Percentiles rank a stretch among this genome's conserved stretches.
Conservation (phyloP, 164 flowering plant genomes). For the Kalanchoe fedtschenkoi region DNA sequence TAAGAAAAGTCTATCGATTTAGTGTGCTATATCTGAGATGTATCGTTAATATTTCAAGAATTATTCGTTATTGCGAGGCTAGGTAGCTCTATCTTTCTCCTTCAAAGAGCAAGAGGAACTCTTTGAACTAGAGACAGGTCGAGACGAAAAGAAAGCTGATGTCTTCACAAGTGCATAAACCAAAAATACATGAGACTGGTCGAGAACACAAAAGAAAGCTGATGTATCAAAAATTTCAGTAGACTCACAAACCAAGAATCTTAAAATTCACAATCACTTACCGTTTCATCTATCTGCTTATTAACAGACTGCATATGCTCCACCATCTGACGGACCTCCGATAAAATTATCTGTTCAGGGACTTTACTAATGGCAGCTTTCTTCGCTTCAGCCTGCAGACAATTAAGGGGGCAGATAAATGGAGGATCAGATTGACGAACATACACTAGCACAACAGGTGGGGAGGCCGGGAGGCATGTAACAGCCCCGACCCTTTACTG, state of each 20-base stretch:
- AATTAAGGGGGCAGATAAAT: neutral
- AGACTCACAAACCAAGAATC: neutral
- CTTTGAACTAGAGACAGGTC: no score
- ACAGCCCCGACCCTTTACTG: no score
- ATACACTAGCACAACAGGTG: neutral
- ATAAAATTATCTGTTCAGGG: constrained; percentile 62
- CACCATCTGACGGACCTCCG: constrained; percentile 87
- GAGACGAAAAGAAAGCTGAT: no score
- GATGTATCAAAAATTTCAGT: neutral
- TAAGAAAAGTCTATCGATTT: neutral
- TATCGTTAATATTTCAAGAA: no score
- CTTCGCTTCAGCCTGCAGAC: constrained; percentile 50
- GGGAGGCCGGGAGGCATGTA: neutral
- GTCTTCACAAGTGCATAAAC: neutral
- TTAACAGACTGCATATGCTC: constrained; percentile 77
- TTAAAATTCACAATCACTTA: constrained; percentile 16
- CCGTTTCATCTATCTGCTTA: constrained; percentile 61
- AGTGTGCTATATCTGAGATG: no score
- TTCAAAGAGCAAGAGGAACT: no score
- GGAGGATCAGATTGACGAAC: neutral
- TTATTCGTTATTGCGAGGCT: no score
- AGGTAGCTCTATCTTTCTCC: no score
- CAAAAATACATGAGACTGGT: neutral
- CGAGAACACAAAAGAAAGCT: neutral
- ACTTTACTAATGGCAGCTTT: constrained; percentile 52